A percentile compares a stretch with the other conserved stretches of the same genome.
Evolutionary conservation across 495 filamentous ascomycete species (phyloP).

Genomic region (Lentithecium fluviatile): DNA sequence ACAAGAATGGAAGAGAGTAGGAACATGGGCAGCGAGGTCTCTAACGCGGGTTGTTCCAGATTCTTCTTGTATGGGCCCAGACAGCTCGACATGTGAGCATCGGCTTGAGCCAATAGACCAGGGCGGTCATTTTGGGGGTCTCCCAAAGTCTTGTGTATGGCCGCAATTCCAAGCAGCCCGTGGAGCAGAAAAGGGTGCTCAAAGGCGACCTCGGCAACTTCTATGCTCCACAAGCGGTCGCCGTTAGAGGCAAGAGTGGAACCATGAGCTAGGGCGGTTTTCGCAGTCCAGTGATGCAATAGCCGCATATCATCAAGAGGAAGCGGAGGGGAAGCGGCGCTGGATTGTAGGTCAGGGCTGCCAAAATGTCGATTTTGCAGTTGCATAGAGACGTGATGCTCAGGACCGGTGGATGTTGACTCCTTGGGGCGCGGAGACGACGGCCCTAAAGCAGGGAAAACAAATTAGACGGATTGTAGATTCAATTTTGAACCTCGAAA

Average conservation of each 20-base stretch:
- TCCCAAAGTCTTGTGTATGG: conserved; percentile 8
- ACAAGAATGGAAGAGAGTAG: conserved; percentile 3
- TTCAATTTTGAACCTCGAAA: neutral
- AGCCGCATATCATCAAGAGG: conserved; percentile 15
- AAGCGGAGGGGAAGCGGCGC: neutral
- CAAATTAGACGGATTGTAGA: too few relatives aligned
- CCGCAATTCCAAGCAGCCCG: conserved; percentile 16
- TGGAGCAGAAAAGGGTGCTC: conserved; percentile 24
- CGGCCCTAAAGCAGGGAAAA: too few relatives aligned
- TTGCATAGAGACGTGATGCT: too few relatives aligned
- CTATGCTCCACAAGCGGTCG: neutral
- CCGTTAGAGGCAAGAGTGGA: neutral
- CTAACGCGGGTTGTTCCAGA: conserved; percentile 3
- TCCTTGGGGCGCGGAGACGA: too few relatives aligned
- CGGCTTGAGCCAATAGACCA: conserved; percentile 8
- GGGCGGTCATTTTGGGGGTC: neutral
- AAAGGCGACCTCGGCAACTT: conserved; percentile 13
- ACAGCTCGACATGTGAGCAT: conserved; percentile 4
- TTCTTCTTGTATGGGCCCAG: conserved; percentile 6
- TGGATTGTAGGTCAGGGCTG: neutral
- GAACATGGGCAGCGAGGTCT: conserved; percentile 16
- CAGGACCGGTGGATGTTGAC: too few relatives aligned
- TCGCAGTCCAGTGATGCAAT: conserved; percentile 18
- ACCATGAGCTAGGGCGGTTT: too few relatives aligned
- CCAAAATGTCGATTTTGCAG: neutral